phyloP scores from a whole-genome alignment of 106 monocot genomes.

The Alisma plantagoaquatica region DNA sequence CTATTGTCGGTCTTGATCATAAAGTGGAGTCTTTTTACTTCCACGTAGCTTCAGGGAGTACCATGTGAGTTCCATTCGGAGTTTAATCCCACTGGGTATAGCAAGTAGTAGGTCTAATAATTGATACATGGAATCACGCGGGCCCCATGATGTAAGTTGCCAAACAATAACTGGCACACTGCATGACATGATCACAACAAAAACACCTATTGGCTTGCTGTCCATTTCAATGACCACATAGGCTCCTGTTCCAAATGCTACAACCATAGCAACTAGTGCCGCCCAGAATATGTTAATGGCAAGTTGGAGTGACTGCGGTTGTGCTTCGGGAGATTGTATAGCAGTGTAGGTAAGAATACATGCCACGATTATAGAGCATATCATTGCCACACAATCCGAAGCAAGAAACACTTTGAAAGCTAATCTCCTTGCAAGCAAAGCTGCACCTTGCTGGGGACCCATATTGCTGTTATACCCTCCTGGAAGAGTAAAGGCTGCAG shows the following conservation, averaged over 20 bases:
- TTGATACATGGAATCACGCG: too few species aligned
- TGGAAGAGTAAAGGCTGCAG: conserved; percentile 39
- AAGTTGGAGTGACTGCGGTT: conserved; percentile 6
- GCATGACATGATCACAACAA: conserved; percentile 7
- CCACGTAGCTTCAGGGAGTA: too few species aligned
- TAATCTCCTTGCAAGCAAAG: conserved; percentile 17
- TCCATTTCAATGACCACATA: conserved; percentile 10
- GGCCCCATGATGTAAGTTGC: too few species aligned
- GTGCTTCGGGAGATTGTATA: conserved; percentile 18
- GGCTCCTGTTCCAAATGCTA: conserved; percentile 19
- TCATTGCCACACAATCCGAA: conserved; percentile 31
- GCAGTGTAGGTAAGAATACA: conserved; percentile 15
- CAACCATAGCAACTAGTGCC: conserved; percentile 19
- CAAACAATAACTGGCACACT: conserved; percentile 3
- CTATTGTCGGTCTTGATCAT: too few species aligned
- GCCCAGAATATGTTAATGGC: conserved; percentile 18
- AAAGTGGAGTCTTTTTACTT: too few species aligned
- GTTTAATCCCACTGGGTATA: too few species aligned
- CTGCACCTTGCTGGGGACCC: conserved; percentile 15
- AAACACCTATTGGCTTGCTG: conserved; percentile 8
- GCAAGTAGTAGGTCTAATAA: too few species aligned
- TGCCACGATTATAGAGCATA: conserved; percentile 15
- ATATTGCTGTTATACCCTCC: conserved; percentile 26
- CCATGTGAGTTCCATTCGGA: too few species aligned
- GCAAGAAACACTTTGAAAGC: conserved; percentile 35